Conservation (phyloP, 306 rosid genomes). For the Datisca glomerata region DNA sequence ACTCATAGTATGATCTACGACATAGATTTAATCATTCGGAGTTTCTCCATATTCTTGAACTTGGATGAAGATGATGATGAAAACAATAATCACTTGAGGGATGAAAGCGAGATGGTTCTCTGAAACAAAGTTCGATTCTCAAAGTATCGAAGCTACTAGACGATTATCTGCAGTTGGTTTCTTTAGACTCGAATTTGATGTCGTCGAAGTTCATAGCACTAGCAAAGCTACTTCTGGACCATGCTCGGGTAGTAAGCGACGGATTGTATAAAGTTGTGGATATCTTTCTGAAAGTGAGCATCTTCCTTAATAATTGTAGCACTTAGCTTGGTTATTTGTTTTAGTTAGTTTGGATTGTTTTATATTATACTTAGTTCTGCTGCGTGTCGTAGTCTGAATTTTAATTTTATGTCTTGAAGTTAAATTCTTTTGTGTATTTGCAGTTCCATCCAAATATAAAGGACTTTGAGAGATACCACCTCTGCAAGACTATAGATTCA, state of each 20-base stretch:
- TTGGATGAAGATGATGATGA: constrained; percentile 87
- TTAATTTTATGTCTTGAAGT: too few species aligned
- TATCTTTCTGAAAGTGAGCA: constrained; percentile 85
- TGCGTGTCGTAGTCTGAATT: too few species aligned
- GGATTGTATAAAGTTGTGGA: constrained; percentile 85
- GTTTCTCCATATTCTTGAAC: constrained; percentile 70
- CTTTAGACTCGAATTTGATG: constrained; percentile 63
- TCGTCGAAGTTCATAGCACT: constrained; percentile 72
- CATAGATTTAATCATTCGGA: constrained; percentile 66
- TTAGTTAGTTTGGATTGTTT: too few species aligned
- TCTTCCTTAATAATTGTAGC: neutral
- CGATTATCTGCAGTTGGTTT: constrained; percentile 75
- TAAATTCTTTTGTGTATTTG: constrained; percentile 1
- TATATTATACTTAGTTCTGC: too few species aligned
- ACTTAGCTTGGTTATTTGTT: neutral
- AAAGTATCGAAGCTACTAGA: constrained; percentile 88
- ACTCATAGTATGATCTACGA: constrained; percentile 57
- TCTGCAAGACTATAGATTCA: constrained; percentile 82
- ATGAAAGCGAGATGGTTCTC: constrained; percentile 91
- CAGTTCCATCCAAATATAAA: constrained; percentile 90
- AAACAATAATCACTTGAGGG: constrained; percentile 42
- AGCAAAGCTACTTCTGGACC: constrained; percentile 92
- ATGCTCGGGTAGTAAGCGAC: constrained; percentile 78
- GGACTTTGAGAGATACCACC: constrained; percentile 68
- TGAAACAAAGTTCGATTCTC: constrained; percentile 82